A percentile compares a stretch with the other conserved stretches of the same genome.
Conservation (phyloP, 1,139 yeast genomes). For the Yamadazyma spencermartinsiae region DNA sequence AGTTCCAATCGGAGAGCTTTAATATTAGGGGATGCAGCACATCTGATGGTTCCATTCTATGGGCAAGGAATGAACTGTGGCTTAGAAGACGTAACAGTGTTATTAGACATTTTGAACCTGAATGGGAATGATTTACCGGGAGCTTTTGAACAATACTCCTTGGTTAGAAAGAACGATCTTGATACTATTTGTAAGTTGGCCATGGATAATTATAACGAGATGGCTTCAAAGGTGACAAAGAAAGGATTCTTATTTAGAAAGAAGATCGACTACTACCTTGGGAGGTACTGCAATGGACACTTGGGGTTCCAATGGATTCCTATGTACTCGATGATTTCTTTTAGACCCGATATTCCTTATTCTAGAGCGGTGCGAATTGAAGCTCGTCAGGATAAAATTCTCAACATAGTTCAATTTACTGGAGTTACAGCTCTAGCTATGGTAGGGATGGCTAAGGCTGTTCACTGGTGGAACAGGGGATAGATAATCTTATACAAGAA, state of each 20-base stretch:
- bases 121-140: constrained; percentile 37
- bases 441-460: constrained; percentile 20
- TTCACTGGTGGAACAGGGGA: constrained; percentile 15
- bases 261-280: constrained; percentile 63
- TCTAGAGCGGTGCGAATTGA: constrained; percentile 64
- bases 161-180: constrained; percentile 61
- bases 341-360: constrained; percentile 79
- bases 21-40: constrained; percentile 91
- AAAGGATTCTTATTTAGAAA: constrained; percentile 63
- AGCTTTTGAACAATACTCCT: constrained; percentile 62
- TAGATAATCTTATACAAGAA: not conserved
- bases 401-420: constrained; percentile 29
- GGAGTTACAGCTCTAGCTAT: constrained; percentile 10
- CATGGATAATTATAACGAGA: constrained; percentile 77
- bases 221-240: constrained; percentile 83
- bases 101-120: constrained; percentile 56
- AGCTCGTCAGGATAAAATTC: constrained; percentile 48
- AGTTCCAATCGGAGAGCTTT: constrained; percentile 60
- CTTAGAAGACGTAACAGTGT: constrained; percentile 78
- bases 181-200: constrained; percentile 78
- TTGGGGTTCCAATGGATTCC: constrained; percentile 72
- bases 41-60: constrained; percentile 95
- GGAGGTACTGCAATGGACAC: constrained; percentile 41
- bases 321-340: constrained; percentile 88
- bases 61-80: constrained; percentile 99